Evolutionary conservation across 192 early-diverging fungal genomes (phyloP), one percentile per base, ranked within the genome.

Genomic region (Backusella australiensis): DNA sequence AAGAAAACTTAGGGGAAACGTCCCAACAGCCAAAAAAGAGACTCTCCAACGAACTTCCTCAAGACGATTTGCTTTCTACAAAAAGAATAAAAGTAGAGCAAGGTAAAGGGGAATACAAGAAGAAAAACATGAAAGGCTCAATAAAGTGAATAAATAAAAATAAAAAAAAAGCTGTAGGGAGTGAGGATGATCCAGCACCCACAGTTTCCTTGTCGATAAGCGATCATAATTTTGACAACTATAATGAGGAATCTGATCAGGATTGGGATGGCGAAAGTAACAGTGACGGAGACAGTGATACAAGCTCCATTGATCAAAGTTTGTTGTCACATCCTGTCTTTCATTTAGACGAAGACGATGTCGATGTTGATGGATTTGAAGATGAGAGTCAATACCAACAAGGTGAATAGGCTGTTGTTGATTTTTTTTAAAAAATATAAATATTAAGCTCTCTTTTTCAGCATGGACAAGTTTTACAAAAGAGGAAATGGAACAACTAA

Each of bases 241-340:
- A 81, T 23, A 81, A 81, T 49, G 80, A 81, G n/a, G 80, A 81
- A 39, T 81, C 80, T 11, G 80, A 81, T 65, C 71, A 69, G 15
- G 80, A 81, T 39, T 81, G 80, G 80, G 69, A 53, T 35, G 72
- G 59, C 5, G 59, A 21, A 29, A 42, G 65, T 29, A 52, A 73
- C 21, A 75, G 73, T 67, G 71, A 73, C 14, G 52, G 56, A 36
- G 75, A 70, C 14, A 73, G 72, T 69, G 75, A 73, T 21, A 34
- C 36, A 8, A 67, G 69, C 23, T 38, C n/a, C 4, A 52, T 38
- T 56, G 73, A 67, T 4, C 72, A 77, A 17, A 59, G 68, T 17
- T 39, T 77, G 17, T 36, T 77, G 15, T 32, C 67, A 15, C 71
- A 72, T 52, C 76, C 73, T 75, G 69, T 35, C 6, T 75, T 75